Base-by-base conservation (phyloP, 257 asterid genomes). In the Sherardia arvensis region DNA sequence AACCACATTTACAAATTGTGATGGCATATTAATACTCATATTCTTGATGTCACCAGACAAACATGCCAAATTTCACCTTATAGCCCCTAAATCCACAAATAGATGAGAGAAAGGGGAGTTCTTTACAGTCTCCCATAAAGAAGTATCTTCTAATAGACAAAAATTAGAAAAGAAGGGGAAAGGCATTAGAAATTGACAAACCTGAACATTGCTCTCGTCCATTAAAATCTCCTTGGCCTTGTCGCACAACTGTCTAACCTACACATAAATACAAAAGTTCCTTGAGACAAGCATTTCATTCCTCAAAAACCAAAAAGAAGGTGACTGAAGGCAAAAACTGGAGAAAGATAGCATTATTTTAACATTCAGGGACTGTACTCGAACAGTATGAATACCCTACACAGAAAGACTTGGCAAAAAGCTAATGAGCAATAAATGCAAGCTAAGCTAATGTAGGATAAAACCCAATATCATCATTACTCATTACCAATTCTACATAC, bases 171-270 rank as follows among this genome's bases (percentile, higher is more conserved):
- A 20, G 28, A 8, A 23, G 4, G 25, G 48, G 59, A 53, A 62
- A 33, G 7, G 43, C 43, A n/a, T 57, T 51, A 36, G 25, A 59
- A 30, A 51, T n/a, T 11, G 12, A 36, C 74, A 67, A 71, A 86
- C 95, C 85, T 87, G 89, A 73, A 87, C 95, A 29, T 82, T 87
- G 81, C 92, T 87, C 79, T 87, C 92, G 23, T 72, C 79, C 95
- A 82, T 84, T 66, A 87, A 70, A 61, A 87, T 80, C 74, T 87
- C 95, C 78, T 84, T 87, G 61, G 92, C 95, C 79, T 87, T 84
- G 71, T 82, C 86, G 26, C 92, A 87, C 61, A 87, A 69, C 76
- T 70, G 81, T 75, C 85, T 80, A 62, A 82, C 90, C 95, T 87
- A 75, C 51, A 67, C 7, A 69, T 36, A 14, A 12, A 78, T 33